Base-by-base conservation (phyloP, 257 asterid genomes). In the Salvia splendens region DNA sequence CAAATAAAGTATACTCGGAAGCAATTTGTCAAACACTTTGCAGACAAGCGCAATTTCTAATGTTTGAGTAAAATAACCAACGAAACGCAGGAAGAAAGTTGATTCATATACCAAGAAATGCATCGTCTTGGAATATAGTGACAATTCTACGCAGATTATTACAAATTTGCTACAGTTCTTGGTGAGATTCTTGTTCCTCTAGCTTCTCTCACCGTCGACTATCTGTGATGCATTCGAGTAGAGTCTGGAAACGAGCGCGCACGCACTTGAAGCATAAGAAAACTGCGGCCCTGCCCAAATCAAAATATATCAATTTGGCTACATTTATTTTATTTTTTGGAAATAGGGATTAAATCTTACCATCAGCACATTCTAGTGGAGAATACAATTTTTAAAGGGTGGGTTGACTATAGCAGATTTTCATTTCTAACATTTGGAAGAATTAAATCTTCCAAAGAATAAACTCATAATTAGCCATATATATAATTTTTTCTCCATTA, bases 21-120 rank as follows among this genome's bases (percentile, higher is more conserved):
- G 76, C 69, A 70, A 67, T 52, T 52, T 68, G 64, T 68, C 75
- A 14, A 73, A 62, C 77, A 69, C 64, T 30, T 65, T 32, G 64
- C 64, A 47, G 12, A 15, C 70, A 53, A 5, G 9, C 56, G 20
- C 61, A 12, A 15, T 58, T 38, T 33, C 46, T 12, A 58, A 61
- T 12, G 64, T 6, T 52, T 12, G 0, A 20, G 8, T 10, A 7
- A n/a, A 33, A 5, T 7, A 2, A 45, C 43, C 38, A 10, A 48
- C n/a, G 12, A 43, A 61, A 45, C 12, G 2, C 14, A 32, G 30
- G 41, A 36, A 36, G 3, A 8, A 24, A 67, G 32, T n/a, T 5
- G 38, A 40, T 5, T 14, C 17, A 16, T 70, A 6, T 67, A 80
- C 85, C 78, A 80, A 5, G 67, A 77, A 62, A 49, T 64, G 75